phyloP scores from a whole-genome alignment of 208 protist species.

The Strigomonas galati region DNA sequence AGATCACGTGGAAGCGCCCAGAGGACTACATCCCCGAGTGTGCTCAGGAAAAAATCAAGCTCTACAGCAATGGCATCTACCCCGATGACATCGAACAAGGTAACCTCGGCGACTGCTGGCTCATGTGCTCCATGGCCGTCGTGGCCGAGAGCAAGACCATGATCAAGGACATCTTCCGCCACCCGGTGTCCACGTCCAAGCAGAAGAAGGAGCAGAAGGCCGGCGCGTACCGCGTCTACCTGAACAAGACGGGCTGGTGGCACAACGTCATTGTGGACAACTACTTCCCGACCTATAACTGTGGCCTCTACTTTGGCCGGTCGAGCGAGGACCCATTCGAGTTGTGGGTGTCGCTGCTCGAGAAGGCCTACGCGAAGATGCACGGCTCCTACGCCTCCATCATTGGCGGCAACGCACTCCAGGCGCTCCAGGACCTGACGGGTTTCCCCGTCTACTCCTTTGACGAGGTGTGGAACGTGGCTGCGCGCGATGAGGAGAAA shows the following conservation, averaged over 20 bases:
- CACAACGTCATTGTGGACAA: slow-evolving; percentile 51
- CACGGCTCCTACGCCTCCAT: slow-evolving; percentile 67
- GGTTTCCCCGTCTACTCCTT: slow-evolving; percentile 47
- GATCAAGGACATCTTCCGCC: slow-evolving; percentile 32
- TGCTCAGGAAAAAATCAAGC: slow-evolving; percentile 25
- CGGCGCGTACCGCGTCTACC: slow-evolving; percentile 38
- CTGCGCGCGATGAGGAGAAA: slow-evolving; percentile 16
- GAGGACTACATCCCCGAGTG: slow-evolving; percentile 40
- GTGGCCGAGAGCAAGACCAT: slow-evolving; percentile 37
- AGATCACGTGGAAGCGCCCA: slow-evolving; percentile 56
- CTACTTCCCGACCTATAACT: slow-evolving; percentile 41
- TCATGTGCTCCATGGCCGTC: slow-evolving; percentile 49
- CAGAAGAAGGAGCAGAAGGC: slow-evolving; percentile 25
- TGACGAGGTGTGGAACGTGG: slow-evolving; percentile 36
- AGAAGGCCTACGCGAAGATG: slow-evolving; percentile 89
- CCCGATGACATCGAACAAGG: slow-evolving; percentile 48
- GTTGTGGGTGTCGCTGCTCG: slow-evolving; percentile 69
- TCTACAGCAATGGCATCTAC: slow-evolving; percentile 32
- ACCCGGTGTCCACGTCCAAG: slow-evolving; percentile 27
- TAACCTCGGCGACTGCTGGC: slow-evolving; percentile 64
- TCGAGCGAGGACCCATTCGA: slow-evolving; percentile 37
- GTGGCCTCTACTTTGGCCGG: slow-evolving; percentile 29
- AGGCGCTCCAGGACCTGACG: slow-evolving; percentile 60
- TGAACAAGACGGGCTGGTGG: slow-evolving; percentile 57
- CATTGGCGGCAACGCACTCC: slow-evolving; percentile 37